A percentile compares a stretch with the other conserved stretches of the same genome.
These are phyloP conservation scores for Aspergillus brunneoviolaceus DNA, from an alignment of 2,329 filamentous ascomycete species.

Conservation along the genomic window DNA sequence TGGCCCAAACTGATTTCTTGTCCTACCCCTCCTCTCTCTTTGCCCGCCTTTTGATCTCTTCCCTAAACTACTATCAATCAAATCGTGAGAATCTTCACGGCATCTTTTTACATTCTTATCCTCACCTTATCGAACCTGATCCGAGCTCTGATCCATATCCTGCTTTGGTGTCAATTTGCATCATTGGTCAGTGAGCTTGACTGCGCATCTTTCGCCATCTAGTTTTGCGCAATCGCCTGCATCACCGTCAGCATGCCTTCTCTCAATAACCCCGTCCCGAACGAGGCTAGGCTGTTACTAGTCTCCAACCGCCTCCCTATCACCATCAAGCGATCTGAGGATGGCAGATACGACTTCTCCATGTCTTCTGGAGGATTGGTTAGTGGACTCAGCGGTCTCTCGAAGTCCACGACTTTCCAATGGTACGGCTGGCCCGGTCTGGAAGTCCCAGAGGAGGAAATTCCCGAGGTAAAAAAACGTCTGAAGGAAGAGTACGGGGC, in stretches of 20 bases:
- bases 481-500: slow-evolving; percentile 86
- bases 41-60: not conserved
- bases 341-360: slow-evolving; percentile 88
- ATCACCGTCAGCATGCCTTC: slow-evolving; percentile 31
- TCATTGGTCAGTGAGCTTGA: not conserved
- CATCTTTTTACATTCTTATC: not conserved
- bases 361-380: slow-evolving; percentile 97
- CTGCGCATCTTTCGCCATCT: not conserved
- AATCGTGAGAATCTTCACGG: not conserved
- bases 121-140: not conserved
- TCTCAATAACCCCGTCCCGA: slow-evolving; percentile 31
- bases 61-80: not conserved
- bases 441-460: slow-evolving; percentile 83
- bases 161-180: not conserved
- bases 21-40: not conserved
- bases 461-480: slow-evolving; percentile 69
- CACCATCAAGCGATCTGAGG: slow-evolving; percentile 89
- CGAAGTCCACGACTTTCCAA: slow-evolving; percentile 90
- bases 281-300: slow-evolving; percentile 64
- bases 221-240: slow-evolving; percentile 1
- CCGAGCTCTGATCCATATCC: not conserved
- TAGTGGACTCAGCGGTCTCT: slow-evolving; percentile 84
- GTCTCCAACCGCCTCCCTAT: slow-evolving; percentile 95
- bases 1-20: not conserved
- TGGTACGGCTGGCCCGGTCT: slow-evolving; percentile 99